Conservation (phyloP, 2,329 filamentous ascomycete genomes). For the Ophiostoma novo-ulmi region DNA sequence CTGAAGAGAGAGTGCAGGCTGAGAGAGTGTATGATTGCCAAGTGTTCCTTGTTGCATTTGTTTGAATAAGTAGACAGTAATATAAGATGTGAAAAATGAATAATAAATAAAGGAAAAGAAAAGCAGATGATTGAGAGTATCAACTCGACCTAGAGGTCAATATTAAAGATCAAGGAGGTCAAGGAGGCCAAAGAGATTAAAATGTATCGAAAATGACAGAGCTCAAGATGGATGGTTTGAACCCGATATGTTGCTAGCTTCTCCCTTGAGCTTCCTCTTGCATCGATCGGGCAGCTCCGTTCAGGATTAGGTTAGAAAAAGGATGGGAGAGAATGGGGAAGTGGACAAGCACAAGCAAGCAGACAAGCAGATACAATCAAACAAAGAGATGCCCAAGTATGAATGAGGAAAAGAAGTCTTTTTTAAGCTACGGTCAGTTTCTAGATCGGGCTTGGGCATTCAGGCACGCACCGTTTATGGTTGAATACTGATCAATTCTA, state of each 20-base stretch:
- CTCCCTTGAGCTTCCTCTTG: background rate
- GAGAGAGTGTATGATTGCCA: background rate
- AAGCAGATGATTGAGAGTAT: background rate
- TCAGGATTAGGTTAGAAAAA: background rate
- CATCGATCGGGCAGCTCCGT: slow-evolving; percentile 9
- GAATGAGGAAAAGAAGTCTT: slow-evolving; percentile 21
- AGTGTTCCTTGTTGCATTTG: slow-evolving; percentile 4
- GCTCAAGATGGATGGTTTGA: background rate
- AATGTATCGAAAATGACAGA: background rate
- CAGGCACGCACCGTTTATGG: background rate
- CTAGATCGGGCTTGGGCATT: slow-evolving; percentile 8
- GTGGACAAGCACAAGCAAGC: background rate
- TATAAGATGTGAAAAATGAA: background rate
- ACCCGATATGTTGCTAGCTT: background rate
- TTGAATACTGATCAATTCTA: background rate
- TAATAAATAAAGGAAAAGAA: background rate
- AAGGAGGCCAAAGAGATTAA: background rate
- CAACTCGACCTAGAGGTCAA: background rate
- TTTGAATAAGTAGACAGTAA: background rate
- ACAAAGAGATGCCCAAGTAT: background rate
- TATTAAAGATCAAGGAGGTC: background rate
- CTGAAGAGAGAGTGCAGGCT: background rate
- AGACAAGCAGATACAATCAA: background rate
- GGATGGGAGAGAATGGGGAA: background rate
- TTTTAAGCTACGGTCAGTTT: slow-evolving; percentile 24